Conservation (phyloP, 805 yeast genomes). For the Starmerella asiatica region DNA sequence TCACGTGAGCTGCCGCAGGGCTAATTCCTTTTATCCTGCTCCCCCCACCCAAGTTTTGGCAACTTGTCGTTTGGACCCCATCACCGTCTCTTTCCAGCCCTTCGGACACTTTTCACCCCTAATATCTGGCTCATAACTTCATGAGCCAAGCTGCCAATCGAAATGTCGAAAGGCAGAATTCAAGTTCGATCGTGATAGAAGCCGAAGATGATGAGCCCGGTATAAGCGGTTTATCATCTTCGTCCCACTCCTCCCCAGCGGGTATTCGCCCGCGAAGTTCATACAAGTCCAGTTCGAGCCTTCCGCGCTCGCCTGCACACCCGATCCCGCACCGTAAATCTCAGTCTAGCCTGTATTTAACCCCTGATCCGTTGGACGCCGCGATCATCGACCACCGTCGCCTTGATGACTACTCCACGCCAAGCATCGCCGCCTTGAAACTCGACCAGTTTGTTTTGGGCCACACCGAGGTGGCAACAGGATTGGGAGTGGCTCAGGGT, state of each 20-base stretch:
- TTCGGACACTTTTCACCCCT: too few species aligned
- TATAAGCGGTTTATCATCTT: conserved; percentile 20
- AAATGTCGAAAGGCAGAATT: conserved; percentile 15
- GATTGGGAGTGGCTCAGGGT: conserved; percentile 11
- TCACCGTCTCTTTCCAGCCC: too few species aligned
- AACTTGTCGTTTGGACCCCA: too few species aligned
- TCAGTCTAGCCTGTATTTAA: not conserved
- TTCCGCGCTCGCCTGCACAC: too few species aligned
- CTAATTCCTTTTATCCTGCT: too few species aligned
- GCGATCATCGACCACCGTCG: conserved; percentile 7
- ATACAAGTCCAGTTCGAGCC: too few species aligned
- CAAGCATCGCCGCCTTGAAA: conserved; percentile 12
- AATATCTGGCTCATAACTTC: not conserved
- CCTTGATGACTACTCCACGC: conserved; percentile 3
- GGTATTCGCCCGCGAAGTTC: too few species aligned
- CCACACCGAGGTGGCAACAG: conserved; percentile 13
- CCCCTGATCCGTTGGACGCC: conserved; percentile 14
- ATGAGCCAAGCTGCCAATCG: conserved; percentile 16
- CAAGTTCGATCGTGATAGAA: conserved; percentile 13
- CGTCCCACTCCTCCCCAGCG: conserved; percentile 4
- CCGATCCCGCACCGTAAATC: too few species aligned
- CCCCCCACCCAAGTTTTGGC: too few species aligned
- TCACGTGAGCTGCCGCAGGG: too few species aligned
- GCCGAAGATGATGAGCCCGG: conserved; percentile 23
- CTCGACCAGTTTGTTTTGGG: conserved; percentile 17